Base-by-base conservation (phyloP, 331 rosid genomes). In the Acacia concinna region DNA sequence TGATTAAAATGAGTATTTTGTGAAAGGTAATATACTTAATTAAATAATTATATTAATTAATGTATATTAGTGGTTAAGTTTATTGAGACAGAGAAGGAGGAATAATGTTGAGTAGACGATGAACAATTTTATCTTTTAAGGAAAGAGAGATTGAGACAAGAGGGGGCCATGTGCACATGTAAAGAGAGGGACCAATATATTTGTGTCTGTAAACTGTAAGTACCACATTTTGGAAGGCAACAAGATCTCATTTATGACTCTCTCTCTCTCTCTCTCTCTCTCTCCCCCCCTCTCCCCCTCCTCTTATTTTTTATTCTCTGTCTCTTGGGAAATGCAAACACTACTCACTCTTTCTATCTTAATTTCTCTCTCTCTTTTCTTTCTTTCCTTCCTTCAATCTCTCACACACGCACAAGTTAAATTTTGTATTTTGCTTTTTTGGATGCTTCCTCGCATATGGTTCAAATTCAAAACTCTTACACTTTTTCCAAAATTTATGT, bases 181-280 rank as follows among this genome's bases (percentile, higher is more conserved):
- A 79, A 56, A 81, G 59, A 31, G 54, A 75, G 79, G 75, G 82
- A 41, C 86, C 91, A 78, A 78, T 52, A 56, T 67, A 66, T 72
- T 49, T 67, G 2, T 49, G 46, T 77, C 5, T 40, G n/a, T n/a
- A n/a, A n/a, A n/a, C 78, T 77, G n/a, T n/a, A 27, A 75, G 76
- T 76, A 57, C 70, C 89, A 82, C 80, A 80, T 89, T 76, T 68
- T 81, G 73, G 74, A 79, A 87, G 81, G 82, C 57, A 83, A 66
- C 52, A 79, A 74, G 76, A 75, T 76, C 77, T 47, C 74, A 81
- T 74, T 78, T 68, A 72, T 80, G 73, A 82, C 74, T 82, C 79
- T 57, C 84, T 59, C 78, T 85, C 79, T 84, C 85, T 78, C 63
- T 82, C 80, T 76, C 63, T 82, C 80, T 82, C n/a, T n/a, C n/a